Evolutionary conservation across 2,329 filamentous ascomycete genomes (phyloP).

Genomic region (Lecanicillium sp.): DNA sequence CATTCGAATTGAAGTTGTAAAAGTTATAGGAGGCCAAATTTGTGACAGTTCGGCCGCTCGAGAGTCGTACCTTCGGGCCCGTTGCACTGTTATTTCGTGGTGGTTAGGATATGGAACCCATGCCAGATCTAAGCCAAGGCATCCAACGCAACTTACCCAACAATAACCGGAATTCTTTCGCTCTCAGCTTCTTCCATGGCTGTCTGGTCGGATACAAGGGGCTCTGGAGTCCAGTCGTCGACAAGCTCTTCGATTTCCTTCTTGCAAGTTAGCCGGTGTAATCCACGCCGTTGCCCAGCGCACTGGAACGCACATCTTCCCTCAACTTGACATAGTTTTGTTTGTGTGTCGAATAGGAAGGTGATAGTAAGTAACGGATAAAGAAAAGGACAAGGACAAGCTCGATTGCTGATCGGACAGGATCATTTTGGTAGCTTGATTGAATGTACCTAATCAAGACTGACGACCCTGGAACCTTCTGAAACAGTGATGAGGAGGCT

Average conservation of each 20-base stretch:
- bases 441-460: conserved; percentile 93
- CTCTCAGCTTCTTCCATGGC: conserved; percentile 71
- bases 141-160: conserved; percentile 52
- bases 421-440: conserved; percentile 96
- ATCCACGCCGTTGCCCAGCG: neutral
- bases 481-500: conserved; percentile 58
- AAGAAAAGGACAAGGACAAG: conserved; percentile 92
- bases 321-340: conserved; percentile 82
- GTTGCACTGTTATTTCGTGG: conserved; percentile 53
- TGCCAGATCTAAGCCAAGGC: neutral
- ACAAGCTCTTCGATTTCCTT: conserved; percentile 92
- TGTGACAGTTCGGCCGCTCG: conserved; percentile 80
- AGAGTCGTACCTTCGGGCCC: conserved; percentile 81
- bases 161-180: conserved; percentile 78
- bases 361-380: conserved; percentile 83
- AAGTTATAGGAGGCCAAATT: conserved; percentile 96
- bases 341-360: conserved; percentile 86
- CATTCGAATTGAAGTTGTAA: conserved; percentile 93
- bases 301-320: conserved; percentile 50
- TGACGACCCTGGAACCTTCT: conserved; percentile 86
- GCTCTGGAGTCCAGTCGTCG: conserved; percentile 93
- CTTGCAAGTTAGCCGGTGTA: conserved; percentile 19
- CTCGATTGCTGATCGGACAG: conserved; percentile 86
- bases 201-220: conserved; percentile 68
- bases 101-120: neutral